Percentiles rank a stretch among this genome's conserved stretches.
Evolutionary conservation across 805 yeast species (phyloP).

Genomic region (Saccharomycodes ludwigii): DNA sequence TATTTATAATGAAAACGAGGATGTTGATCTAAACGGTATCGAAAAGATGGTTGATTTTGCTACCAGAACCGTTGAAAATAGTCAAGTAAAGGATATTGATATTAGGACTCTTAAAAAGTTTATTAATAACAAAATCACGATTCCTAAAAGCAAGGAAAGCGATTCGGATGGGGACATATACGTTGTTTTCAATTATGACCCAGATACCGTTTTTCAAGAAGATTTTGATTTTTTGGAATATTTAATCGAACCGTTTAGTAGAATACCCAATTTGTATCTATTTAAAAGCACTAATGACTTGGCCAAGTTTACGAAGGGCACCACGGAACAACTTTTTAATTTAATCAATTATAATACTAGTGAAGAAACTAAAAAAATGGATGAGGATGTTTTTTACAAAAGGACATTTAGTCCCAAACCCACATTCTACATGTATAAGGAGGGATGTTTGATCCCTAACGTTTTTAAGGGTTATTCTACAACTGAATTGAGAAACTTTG

Average conservation of each 20-base stretch:
- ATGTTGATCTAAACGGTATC: conserved; percentile 20
- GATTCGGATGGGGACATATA: conserved; percentile 22
- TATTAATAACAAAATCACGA: not conserved
- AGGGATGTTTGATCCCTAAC: conserved; percentile 37
- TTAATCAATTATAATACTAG: conserved; percentile 31
- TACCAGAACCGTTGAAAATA: conserved; percentile 33
- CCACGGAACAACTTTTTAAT: conserved; percentile 25
- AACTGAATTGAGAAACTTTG: conserved; percentile 44
- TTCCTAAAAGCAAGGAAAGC: not conserved
- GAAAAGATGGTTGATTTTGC: conserved; percentile 29
- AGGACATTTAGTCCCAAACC: conserved; percentile 50
- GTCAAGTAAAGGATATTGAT: conserved; percentile 25
- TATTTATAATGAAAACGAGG: conserved; percentile 12
- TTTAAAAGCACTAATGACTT: conserved; percentile 39
- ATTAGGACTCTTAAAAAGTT: conserved; percentile 2
- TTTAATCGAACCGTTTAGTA: conserved; percentile 46
- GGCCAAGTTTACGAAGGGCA: conserved; percentile 28
- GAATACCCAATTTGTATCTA: conserved; percentile 43
- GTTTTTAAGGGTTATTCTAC: conserved; percentile 52
- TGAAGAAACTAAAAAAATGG: conserved; percentile 24
- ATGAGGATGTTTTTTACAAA: conserved; percentile 35
- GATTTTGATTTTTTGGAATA: conserved; percentile 52
- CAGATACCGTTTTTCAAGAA: conserved; percentile 35
- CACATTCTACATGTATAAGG: conserved; percentile 47
- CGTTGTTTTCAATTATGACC: conserved; percentile 41